phyloP scores from a whole-genome alignment of 2,329 filamentous ascomycete genomes.

The Nemania sp. region DNA sequence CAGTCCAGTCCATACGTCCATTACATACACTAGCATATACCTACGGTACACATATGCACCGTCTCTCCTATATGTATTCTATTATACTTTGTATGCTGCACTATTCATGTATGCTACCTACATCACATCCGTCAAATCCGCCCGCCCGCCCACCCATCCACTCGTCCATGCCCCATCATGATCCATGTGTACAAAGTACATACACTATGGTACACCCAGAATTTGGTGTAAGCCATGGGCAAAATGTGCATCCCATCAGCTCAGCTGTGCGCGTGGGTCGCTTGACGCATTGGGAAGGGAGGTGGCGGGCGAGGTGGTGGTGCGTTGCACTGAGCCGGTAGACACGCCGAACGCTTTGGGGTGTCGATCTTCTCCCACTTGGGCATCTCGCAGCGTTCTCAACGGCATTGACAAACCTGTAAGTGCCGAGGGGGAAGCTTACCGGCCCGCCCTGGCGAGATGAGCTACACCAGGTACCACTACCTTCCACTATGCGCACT shows the following conservation, averaged over 20 bases:
- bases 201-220: neutral
- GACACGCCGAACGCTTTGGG: slow-evolving; percentile 24
- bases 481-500: no score
- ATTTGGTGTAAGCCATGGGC: neutral
- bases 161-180: no score
- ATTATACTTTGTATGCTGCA: no score
- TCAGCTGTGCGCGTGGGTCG: slow-evolving; percentile 26
- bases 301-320: neutral
- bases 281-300: slow-evolving; percentile 9
- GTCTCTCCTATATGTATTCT: no score
- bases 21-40: no score
- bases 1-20: neutral
- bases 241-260: slow-evolving; percentile 11
- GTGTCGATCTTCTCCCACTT: slow-evolving; percentile 21
- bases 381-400: slow-evolving; percentile 21
- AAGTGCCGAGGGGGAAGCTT: slow-evolving; percentile 28
- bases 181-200: no score
- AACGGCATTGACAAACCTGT: slow-evolving; percentile 29
- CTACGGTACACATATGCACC: no score
- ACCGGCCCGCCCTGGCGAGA: slow-evolving; percentile 28
- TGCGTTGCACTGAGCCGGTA: slow-evolving; percentile 29
- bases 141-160: neutral
- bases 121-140: no score
- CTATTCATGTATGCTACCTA: no score
- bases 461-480: no score